Conservation (phyloP, 2,329 filamentous ascomycete genomes). For the Botrytis pseudocinerea region DNA sequence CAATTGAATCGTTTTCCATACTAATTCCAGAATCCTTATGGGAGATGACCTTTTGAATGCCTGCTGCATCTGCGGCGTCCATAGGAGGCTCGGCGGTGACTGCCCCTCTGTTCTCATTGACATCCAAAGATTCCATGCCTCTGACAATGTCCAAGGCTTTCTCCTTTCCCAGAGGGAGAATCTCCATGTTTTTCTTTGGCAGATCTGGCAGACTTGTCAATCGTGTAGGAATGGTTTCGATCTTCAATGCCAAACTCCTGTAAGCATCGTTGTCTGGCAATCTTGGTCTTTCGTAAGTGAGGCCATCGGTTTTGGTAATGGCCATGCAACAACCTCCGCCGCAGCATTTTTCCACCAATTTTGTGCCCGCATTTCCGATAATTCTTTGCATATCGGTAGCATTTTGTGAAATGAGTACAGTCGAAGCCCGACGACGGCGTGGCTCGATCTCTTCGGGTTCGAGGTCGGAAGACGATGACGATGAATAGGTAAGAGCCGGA, state of each 20-base stretch:
- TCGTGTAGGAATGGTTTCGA: conserved; percentile 71
- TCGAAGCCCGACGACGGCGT: conserved; percentile 65
- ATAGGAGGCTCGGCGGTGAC: conserved; percentile 27
- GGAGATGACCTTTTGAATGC: conserved; percentile 36
- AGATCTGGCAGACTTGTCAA: conserved; percentile 71
- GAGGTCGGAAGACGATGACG: conserved; percentile 57
- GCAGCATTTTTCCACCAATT: conserved; percentile 63
- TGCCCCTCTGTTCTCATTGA: conserved; percentile 11
- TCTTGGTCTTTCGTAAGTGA: conserved; percentile 55
- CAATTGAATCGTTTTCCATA: conserved; percentile 34
- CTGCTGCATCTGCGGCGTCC: conserved; percentile 9
- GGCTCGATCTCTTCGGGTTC: conserved; percentile 46
- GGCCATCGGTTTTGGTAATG: conserved; percentile 46
- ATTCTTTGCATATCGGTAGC: conserved; percentile 63
- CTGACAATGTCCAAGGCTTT: conserved; percentile 33
- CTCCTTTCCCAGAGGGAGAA: conserved; percentile 57
- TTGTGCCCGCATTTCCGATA: conserved; percentile 62
- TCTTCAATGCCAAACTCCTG: conserved; percentile 72
- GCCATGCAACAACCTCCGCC: conserved; percentile 65
- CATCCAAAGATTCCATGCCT: background rate
- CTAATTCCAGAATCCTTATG: conserved; percentile 54
- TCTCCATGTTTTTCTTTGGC: conserved; percentile 72
- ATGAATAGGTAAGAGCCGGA: conserved; percentile 63
- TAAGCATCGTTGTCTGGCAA: conserved; percentile 84
- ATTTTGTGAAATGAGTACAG: conserved; percentile 64